Evolutionary conservation across 257 asterid genomes (phyloP).

Genomic region (Capsicum pubescens): DNA sequence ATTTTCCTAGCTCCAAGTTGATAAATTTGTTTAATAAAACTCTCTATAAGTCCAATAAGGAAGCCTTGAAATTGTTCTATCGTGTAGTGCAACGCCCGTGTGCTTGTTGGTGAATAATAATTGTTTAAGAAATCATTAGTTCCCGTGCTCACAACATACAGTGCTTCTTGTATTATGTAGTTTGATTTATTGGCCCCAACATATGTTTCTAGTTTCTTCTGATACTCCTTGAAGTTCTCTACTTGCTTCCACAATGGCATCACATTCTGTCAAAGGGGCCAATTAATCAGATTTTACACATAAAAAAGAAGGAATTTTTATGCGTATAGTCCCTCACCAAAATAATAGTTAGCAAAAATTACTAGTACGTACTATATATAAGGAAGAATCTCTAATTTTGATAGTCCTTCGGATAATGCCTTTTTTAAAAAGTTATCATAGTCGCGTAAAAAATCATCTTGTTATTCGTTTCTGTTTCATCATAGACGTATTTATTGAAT

Average conservation of each 20-base stretch:
- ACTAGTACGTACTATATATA: no score
- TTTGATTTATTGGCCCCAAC: constrained; percentile 55
- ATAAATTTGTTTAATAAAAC: constrained; percentile 59
- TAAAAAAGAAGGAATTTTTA: not conserved
- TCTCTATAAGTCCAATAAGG: constrained; percentile 57
- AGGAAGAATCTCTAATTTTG: no score
- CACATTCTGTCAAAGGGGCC: constrained; percentile 56
- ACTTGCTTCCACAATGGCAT: constrained; percentile 89
- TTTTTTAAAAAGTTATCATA: no score
- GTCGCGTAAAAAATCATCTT: no score
- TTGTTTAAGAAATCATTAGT: constrained; percentile 95
- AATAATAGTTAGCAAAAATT: not conserved
- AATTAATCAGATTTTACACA: not conserved
- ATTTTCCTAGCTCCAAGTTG: constrained; percentile 74
- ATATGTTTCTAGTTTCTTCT: constrained; percentile 53
- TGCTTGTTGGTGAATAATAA: constrained; percentile 62
- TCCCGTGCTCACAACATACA: constrained; percentile 77
- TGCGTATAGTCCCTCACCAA: not conserved
- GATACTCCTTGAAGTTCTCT: constrained; percentile 77
- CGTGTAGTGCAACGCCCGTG: constrained; percentile 55
- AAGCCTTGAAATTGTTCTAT: constrained; percentile 62
- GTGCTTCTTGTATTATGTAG: constrained; percentile 54
- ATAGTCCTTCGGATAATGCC: no score
- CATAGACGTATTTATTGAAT: no score
- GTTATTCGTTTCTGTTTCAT: no score